Percentiles rank a stretch among this genome's conserved stretches.
These are phyloP conservation scores for Yamagishiella unicocca DNA, from an alignment of 139 green algal species.

Conservation along the genomic window DNA sequence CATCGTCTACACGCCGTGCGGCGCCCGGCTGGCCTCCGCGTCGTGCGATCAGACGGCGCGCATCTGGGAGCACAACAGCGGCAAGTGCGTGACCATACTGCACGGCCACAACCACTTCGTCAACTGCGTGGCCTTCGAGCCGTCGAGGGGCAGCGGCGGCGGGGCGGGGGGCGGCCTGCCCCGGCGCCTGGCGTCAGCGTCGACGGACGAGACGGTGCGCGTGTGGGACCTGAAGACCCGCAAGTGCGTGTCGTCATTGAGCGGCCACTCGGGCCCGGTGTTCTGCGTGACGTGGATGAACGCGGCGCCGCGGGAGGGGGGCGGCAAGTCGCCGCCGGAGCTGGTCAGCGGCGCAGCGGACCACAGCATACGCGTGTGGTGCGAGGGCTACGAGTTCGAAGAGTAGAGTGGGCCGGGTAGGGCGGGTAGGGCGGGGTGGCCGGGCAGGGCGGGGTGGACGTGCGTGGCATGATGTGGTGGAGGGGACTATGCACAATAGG, in stretches of 20 bases:
- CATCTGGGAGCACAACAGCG: not conserved
- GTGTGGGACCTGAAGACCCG: conserved; percentile 13
- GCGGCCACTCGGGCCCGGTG: conserved; percentile 8
- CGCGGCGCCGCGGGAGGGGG: not conserved
- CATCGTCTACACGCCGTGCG: not conserved
- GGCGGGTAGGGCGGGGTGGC: no score
- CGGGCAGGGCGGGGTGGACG: no score
- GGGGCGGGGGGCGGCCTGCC: not conserved
- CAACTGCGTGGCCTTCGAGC: conserved; percentile 6
- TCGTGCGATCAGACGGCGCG: not conserved
- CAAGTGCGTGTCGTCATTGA: not conserved
- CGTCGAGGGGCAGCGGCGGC: not conserved
- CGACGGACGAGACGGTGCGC: not conserved
- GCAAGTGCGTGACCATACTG: not conserved
- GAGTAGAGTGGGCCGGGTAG: not conserved
- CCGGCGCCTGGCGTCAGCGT: not conserved
- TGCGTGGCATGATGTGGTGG: no score
- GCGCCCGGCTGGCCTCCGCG: not conserved
- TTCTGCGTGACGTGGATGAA: not conserved
- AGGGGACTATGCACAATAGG: no score
- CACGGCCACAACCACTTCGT: not conserved
- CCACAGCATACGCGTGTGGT: conserved; percentile 22
- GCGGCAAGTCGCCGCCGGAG: not conserved
- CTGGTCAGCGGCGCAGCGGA: not conserved
- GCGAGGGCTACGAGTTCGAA: not conserved